Percentiles rank a stretch among this genome's conserved stretches.
Evolutionary conservation across 768 basidiomycete genomes (phyloP).

Genomic region (Mrakia gelida): DNA sequence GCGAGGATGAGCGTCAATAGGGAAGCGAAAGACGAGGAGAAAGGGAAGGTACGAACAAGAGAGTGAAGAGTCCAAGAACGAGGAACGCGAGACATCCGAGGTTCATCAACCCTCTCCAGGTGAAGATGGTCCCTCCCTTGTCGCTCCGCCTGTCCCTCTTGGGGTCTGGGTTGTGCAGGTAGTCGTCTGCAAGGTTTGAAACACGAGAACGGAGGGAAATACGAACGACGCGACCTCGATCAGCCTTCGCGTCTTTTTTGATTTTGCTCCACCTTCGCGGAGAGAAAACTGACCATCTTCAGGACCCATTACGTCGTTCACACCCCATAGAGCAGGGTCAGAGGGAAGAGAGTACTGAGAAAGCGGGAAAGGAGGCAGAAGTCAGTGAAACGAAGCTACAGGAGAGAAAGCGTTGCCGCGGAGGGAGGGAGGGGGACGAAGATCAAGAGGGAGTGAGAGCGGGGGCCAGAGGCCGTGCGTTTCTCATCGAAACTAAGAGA

Average conservation of each 20-base stretch:
- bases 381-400: too few species aligned
- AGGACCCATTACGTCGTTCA: not conserved
- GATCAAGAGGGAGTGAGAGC: not conserved
- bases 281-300: not conserved
- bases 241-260: too few species aligned
- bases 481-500: not conserved
- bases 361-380: not conserved
- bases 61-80: not conserved
- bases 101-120: conserved; percentile 23
- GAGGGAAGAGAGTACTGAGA: not conserved
- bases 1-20: too few species aligned
- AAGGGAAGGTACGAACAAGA: not conserved
- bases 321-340: not conserved
- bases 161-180: conserved; percentile 27
- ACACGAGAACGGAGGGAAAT: not conserved
- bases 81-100: conserved; percentile 24
- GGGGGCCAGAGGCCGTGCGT: not conserved
- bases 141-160: conserved; percentile 12
- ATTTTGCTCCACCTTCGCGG: not conserved
- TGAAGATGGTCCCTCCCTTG: conserved; percentile 23
- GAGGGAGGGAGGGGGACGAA: not conserved
- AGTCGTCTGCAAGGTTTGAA: conserved; percentile 37
- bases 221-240: too few species aligned
- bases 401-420: too few species aligned
- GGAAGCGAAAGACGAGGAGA: not conserved